Base-by-base conservation (phyloP, 2,329 filamentous ascomycete species). In the Corniculantispora saksenae region DNA sequence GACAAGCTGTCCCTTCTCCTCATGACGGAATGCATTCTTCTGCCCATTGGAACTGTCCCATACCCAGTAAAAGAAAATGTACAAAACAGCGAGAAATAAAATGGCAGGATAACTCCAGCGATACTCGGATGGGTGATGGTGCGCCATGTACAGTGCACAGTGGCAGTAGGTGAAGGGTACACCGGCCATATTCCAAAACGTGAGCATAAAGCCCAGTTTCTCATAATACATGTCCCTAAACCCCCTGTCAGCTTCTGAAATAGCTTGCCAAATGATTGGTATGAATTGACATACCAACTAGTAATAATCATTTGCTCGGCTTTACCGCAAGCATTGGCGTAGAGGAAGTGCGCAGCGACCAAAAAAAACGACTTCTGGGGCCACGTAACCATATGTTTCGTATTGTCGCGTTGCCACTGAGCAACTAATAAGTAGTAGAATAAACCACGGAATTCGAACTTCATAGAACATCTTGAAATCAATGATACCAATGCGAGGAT, bases 391-490 rank as follows among this genome's bases (percentile, higher is more conserved):
- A 71, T 94, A 93, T 35, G 83, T 79, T 76, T 97, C 93, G 72
- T 92, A 93, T 77, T 97, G 93, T 67, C 91, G 88, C 50, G 91
- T 87, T 47, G 91, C 92, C 9, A 92, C 86, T 47, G 89, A 92
- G 66, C 90, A 84, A 65, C 89, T 89, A 51, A 94, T 83, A 66
- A 94, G 86, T 73, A 96, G 89, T 53, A 97, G 85, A 70, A 96
- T 94, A 79, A 89, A 97, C 93, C 93, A 97, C 43, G 93, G 93
- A 68, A 97, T 86, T 70, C 93, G 90, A 67, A 97, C 93, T 77
- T 97, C 93, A 73, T 92, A 94, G 80, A 97, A 97, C 92, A 96
- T 95, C 81, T 96, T 96, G 81, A 95, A 92, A 78, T 96, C 92
- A 59, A 96, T 80, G 70, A 92, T 89, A 64, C 89, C 90, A 75